Base-by-base conservation (phyloP, 208 protist species). In the Porcisia deanei region DNA sequence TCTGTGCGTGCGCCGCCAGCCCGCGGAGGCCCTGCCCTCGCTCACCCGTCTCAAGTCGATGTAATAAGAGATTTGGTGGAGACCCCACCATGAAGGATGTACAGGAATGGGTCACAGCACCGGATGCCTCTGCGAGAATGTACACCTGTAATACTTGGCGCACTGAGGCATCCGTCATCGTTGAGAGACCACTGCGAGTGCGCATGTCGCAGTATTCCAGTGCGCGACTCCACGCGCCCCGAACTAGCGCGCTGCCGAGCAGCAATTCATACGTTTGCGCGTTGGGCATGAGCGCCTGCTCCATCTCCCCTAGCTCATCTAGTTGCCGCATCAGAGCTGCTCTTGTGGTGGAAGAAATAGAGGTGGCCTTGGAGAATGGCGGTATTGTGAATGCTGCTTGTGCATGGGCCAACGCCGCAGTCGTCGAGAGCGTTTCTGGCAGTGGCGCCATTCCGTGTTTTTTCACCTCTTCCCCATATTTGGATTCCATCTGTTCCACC, bases 261-360 rank as follows among this genome's bases (percentile, higher is more conserved):
- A 93, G 83, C 25, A 87, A 70, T 5, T 93, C 85, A 69, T 91
- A 95, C 22, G 87, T 95, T 69, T 89, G 87, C 74, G 70, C 61
- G 65, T 87, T 93, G 30, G 91, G 88, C 39, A 79, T 71, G 10
- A 95, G 80, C 12, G 84, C 71, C 9, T 65, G 58, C 57, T 83
- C 85, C 71, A 85, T 84, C 52, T 73, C 57, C 1, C 53, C 52
- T 41, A 90, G 64, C 43, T 90, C 85, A 47, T 41, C 55, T 1
- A 90, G 39, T 49, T 84, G 73, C 12, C n/a, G 58, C 30, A 34
- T 55, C 30, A 76, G 70, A 22, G 25, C 30, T 0, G 59, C 6
- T 25, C n/a, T 22, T 45, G 52, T 37, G 53, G 30, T 64, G 47
- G 60, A 14, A 30, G 49, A 25, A 34, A 30, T 41, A 20, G 67